Percentiles rank a stretch among this genome's conserved stretches.
Conservation (phyloP, 305 asterid species). For the Solanum hybrid region DNA sequence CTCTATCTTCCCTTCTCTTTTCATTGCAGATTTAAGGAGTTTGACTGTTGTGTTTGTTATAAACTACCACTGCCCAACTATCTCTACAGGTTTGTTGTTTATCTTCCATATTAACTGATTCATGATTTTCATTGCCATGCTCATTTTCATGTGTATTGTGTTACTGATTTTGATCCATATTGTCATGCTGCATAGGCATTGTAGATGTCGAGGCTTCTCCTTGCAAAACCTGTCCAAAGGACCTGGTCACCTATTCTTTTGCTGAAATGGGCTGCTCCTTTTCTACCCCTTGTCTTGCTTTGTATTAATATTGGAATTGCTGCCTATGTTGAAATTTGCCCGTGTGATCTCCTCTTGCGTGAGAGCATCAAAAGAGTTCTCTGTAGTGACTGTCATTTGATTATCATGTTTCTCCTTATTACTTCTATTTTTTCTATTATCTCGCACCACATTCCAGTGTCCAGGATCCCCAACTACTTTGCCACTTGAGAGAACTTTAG, state of each 20-base stretch:
- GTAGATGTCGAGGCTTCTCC: not conserved
- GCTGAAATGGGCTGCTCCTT: not conserved
- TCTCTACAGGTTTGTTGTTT: not conserved
- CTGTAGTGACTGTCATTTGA: not conserved
- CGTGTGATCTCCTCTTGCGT: not conserved
- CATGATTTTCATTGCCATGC: not conserved
- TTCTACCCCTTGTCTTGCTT: not conserved
- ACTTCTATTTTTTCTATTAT: not conserved
- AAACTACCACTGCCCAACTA: not conserved
- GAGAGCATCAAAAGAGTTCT: not conserved
- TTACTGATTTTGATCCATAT: not conserved
- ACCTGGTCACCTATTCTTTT: not conserved
- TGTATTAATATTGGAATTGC: not conserved
- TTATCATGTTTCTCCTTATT: not conserved
- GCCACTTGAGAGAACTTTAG: not conserved
- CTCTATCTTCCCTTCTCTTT: not conserved
- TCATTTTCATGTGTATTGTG: not conserved
- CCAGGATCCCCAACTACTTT: not conserved
- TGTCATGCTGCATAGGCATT: not conserved
- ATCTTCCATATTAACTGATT: not conserved
- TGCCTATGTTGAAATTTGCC: not conserved
- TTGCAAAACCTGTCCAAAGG: not conserved
- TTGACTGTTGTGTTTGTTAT: not conserved
- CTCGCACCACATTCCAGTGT: not conserved
- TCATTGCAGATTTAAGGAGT: not conserved